These are phyloP conservation scores for Nemania abortiva DNA, from an alignment of 2,329 filamentous ascomycete genomes.

Conservation along the genomic window DNA sequence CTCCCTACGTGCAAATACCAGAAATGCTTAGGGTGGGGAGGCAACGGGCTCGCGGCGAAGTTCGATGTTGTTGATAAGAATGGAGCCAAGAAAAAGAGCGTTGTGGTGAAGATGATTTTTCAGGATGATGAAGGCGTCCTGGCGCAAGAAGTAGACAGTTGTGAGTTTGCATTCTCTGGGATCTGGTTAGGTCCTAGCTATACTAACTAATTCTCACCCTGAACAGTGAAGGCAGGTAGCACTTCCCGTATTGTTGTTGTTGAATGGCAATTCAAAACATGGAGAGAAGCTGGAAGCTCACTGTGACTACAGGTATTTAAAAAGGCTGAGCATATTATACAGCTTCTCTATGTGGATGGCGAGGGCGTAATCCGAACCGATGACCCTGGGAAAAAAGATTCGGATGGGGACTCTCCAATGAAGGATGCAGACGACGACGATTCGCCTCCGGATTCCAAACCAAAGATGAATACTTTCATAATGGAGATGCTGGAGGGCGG, in stretches of 20 bases:
- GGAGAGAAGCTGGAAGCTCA: background rate
- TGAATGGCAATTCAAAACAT: background rate
- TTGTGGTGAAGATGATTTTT: slow-evolving; percentile 33
- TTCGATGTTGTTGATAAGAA: slow-evolving; percentile 10
- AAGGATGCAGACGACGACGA: background rate
- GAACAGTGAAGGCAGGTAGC: slow-evolving; percentile 25
- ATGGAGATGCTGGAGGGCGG: slow-evolving; percentile 40
- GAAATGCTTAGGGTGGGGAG: slow-evolving; percentile 34
- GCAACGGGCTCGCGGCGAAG: slow-evolving; percentile 32
- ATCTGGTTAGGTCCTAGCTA: background rate
- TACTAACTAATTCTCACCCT: slow-evolving; percentile 6
- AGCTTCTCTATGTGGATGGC: slow-evolving; percentile 17
- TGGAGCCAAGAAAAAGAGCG: background rate
- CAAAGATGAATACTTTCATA: slow-evolving; percentile 22
- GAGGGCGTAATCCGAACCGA: background rate
- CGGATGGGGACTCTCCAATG: background rate
- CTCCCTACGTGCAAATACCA: slow-evolving; percentile 15
- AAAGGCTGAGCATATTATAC: slow-evolving; percentile 34
- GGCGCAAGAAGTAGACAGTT: background rate
- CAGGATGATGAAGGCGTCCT: background rate
- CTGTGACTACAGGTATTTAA: slow-evolving; percentile 6
- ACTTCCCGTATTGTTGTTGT: background rate
- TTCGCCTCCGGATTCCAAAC: no score
- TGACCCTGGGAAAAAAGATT: background rate
- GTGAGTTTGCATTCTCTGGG: slow-evolving; percentile 9